Evolutionary conservation across 2,329 filamentous ascomycete species (phyloP), one percentile per base, ranked within the genome.

Genomic region (Sclerotinia sclerotiorum): DNA sequence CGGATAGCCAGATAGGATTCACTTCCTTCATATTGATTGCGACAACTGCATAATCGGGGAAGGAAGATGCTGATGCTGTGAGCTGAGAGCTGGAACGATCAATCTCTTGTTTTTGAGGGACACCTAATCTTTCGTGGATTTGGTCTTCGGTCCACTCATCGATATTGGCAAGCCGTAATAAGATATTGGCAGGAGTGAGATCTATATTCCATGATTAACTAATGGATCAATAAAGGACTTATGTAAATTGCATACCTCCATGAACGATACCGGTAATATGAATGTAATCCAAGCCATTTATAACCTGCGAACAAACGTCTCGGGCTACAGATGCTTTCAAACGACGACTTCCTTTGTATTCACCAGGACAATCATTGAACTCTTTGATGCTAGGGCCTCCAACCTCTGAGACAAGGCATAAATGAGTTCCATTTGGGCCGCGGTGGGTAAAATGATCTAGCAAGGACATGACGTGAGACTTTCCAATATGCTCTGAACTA

Each of bases 381-480:
- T 71, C 56, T 29, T 70, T 71, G 29, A 74, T 69, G 61, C 71
- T 74, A 27, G 70, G 69, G 10, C 73, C 72, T 13, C 62, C 72
- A 24, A 72, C 70, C 27, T 72, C 68, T 27, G 68, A 69, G 7
- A 84, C 78, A 0, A 83, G 72, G 71, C 81, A 84, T n/a, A 76
- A 70, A 70, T 84, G 82, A 3, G 44, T 74, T 15, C 82, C 81
- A 73, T 84, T 84, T 8, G 81, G 81, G 13, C 82, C 81, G 2
- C 72, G 24, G 17, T 73, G 71, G 48, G 55, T 69, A 55, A 74
- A 74, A 44, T 74, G 69, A 68, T 73, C 70, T n/a, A 74, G 57
- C 48, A 74, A 39, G 46, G 70, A 70, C 67, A 70, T 71, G 1
- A 73, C 69, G 54, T 71, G 67, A 44, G 49, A 5, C 32, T 69